phyloP scores from a whole-genome alignment of 768 basidiomycete species.

The Trametes maxima region DNA sequence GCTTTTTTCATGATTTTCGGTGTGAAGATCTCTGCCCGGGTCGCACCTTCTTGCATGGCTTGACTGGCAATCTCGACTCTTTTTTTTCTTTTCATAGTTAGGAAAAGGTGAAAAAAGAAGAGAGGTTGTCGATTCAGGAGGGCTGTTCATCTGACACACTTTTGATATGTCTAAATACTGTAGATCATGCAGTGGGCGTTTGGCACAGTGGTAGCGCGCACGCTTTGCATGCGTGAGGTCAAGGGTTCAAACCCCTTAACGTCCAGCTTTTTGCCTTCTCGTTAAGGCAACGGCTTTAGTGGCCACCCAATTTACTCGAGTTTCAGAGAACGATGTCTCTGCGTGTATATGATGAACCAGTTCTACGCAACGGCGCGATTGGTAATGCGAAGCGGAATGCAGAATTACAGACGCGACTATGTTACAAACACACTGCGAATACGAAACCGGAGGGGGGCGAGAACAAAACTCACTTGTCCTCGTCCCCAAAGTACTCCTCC shows the following conservation, averaged over 20 bases:
- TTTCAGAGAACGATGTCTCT: too few relatives aligned
- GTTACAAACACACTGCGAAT: background rate
- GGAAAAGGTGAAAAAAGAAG: background rate
- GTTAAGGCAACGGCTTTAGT: background rate
- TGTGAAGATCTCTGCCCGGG: too few relatives aligned
- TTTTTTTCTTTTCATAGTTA: background rate
- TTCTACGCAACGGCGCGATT: background rate
- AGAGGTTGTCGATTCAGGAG: background rate
- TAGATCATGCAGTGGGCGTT: conserved; percentile 25
- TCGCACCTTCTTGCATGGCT: too few relatives aligned
- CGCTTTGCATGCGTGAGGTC: conserved; percentile 39
- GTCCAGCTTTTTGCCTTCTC: conserved; percentile 27
- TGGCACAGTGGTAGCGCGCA: conserved; percentile 40
- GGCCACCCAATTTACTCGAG: too few relatives aligned
- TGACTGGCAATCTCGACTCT: background rate
- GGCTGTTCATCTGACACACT: too few relatives aligned
- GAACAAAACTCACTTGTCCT: background rate
- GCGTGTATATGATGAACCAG: too few relatives aligned
- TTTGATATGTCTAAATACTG: too few relatives aligned
- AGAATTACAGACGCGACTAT: background rate
- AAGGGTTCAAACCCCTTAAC: conserved; percentile 34
- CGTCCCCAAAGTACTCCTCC: conserved; percentile 68
- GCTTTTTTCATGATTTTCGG: too few relatives aligned
- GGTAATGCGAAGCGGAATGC: background rate
- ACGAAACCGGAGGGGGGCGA: background rate